Conservation (phyloP, 2,329 filamentous ascomycete genomes). For the Pestalotiopsis sp. region DNA sequence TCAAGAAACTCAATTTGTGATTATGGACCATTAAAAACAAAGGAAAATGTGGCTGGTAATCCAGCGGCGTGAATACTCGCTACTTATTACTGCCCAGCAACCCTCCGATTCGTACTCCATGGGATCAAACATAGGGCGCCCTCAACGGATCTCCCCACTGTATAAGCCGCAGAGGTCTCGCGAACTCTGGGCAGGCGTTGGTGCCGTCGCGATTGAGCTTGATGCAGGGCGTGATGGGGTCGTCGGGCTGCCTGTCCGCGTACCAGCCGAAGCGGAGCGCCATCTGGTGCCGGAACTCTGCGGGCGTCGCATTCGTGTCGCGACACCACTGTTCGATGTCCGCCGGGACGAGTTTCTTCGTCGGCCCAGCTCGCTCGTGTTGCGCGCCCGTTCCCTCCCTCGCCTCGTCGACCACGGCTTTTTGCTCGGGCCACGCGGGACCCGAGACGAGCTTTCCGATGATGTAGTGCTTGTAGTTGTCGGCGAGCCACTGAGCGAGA, state of each 20-base stretch:
- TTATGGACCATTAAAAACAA: too few species aligned
- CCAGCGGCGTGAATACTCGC: too few species aligned
- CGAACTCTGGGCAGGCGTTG: not conserved
- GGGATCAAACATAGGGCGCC: too few species aligned
- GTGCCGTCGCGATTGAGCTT: not conserved
- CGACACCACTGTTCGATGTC: not conserved
- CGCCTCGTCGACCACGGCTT: not conserved
- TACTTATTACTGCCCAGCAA: too few species aligned
- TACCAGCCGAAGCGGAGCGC: not conserved
- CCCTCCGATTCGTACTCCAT: not conserved
- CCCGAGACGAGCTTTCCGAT: conserved; percentile 9
- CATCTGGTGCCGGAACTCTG: not conserved
- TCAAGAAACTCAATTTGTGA: too few species aligned
- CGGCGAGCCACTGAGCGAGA: conserved; percentile 1
- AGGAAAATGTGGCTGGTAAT: too few species aligned
- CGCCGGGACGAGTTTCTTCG: not conserved
- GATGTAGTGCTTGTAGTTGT: conserved; percentile 1
- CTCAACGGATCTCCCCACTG: not conserved
- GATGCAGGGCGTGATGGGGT: not conserved
- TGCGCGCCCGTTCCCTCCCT: not conserved
- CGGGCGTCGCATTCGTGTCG: not conserved
- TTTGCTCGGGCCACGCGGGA: not conserved
- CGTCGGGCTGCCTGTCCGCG: not conserved
- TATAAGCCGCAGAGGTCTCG: not conserved
- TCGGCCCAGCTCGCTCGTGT: too few species aligned